Base-by-base conservation (phyloP, 2,329 filamentous ascomycete species). In the Coniochaeta sp. region DNA sequence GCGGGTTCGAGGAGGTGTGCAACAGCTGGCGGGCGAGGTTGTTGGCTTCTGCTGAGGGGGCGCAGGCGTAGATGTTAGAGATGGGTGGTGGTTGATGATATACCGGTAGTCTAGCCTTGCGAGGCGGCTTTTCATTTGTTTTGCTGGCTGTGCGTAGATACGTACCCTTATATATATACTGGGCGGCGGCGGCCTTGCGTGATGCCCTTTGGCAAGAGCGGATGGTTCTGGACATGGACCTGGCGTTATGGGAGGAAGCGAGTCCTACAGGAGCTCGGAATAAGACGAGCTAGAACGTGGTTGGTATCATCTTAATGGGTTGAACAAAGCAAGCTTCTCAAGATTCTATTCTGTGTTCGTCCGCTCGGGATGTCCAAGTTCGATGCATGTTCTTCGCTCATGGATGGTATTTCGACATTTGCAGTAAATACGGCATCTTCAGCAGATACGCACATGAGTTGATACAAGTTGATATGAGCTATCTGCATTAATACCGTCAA, bases 1-100 rank as follows among this genome's bases (percentile, higher is more conserved):
- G 86, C 45, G 94, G 94, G 0, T 97, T 99, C 63, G 92, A 96
- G 67, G 86, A 91, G 64, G 85, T 92, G 1, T 96, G 91, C 70
- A 86, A 91, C 52, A 81, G 82, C 52, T 94, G 91, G 87, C 82
- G 91, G 64, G 83, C 85, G 63, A 81, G 87, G 58, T 71, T 95
- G 47, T 78, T 91, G 54, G 83, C 79, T 13, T 79, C 83, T 63
- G 79, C 77, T n/a, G 78, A 79, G 57, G 16, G 16, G 27, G 38
- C 59, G 45, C 57, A 56, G 48, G 48, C 53, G 46, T 53, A 30
- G 27, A n/a, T n/a, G n/a, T n/a, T n/a, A n/a, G 27, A 30, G 6
- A 26, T 42, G 26, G 38, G 33, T 54, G 42, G 52, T 52, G 22
- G 12, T 30, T 47, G 45, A 8, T 31, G 27, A 47, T 31, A 53